Percentiles rank a stretch among this genome's conserved stretches.
These are phyloP conservation scores for Prunus kanzakura DNA, from an alignment of 306 rosid species.

Conservation along the genomic window DNA sequence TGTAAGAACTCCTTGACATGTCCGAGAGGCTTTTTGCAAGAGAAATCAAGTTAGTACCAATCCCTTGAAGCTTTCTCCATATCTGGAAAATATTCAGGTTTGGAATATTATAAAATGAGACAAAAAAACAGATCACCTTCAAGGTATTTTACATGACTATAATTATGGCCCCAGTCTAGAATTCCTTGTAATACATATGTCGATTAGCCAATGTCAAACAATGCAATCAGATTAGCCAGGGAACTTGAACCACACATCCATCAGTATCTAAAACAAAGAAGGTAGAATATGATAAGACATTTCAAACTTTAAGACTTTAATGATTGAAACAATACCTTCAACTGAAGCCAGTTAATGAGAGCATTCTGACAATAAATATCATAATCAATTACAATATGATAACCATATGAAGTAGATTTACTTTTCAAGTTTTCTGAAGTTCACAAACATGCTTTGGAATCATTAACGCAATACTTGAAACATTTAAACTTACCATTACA, in stretches of 20 bases:
- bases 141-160: slow-evolving; percentile 1
- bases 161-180: neutral
- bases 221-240: neutral
- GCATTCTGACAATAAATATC: neutral
- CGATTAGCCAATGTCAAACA: neutral
- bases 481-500: neutral
- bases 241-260: neutral
- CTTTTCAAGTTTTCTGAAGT: neutral
- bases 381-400: neutral
- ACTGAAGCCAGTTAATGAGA: neutral
- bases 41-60: slow-evolving; percentile 61
- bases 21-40: slow-evolving; percentile 67
- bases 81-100: slow-evolving; percentile 43
- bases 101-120: slow-evolving; percentile 14
- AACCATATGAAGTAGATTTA: neutral
- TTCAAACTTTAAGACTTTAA: neutral
- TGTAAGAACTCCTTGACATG: slow-evolving; percentile 57
- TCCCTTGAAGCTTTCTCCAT: slow-evolving; percentile 71
- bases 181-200: neutral
- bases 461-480: neutral
- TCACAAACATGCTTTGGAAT: neutral
- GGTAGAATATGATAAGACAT: neutral
- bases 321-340: neutral
- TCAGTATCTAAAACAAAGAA: neutral
- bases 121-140: slow-evolving; percentile 14